These are phyloP conservation scores for Mychonastes homosphaera DNA, from an alignment of 139 green algal species.

Conservation along the genomic window DNA sequence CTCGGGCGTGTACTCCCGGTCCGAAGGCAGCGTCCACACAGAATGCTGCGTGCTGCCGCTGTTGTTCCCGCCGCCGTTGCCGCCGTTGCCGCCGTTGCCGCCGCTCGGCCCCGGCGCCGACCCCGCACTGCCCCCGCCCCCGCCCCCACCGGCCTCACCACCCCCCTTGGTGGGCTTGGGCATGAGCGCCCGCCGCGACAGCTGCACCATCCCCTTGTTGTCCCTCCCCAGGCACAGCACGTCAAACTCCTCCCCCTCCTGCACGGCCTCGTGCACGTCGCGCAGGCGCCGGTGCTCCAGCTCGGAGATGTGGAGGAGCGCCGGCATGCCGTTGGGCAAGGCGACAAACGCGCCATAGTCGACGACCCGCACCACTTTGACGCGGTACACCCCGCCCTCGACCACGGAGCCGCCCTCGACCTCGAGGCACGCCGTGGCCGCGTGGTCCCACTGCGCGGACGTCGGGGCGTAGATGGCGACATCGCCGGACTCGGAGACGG, in stretches of 20 bases:
- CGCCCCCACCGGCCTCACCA: not conserved
- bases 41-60: no score
- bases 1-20: no score
- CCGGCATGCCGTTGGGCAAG: constrained; percentile 22
- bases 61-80: no score
- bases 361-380: constrained; percentile 24
- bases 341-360: constrained; percentile 47
- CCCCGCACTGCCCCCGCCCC: constrained; percentile 5
- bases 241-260: constrained; percentile 34
- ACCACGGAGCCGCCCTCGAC: constrained; percentile 27
- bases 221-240: constrained; percentile 44
- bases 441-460: constrained; percentile 13
- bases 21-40: no score
- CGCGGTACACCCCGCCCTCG: constrained; percentile 22
- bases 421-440: constrained; percentile 13
- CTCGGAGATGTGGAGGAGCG: constrained; percentile 52
- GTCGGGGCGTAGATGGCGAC: constrained; percentile 37
- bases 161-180: not conserved
- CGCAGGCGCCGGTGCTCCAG: constrained; percentile 15
- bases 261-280: constrained; percentile 30
- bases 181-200: constrained; percentile 36
- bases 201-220: constrained; percentile 18
- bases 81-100: no score
- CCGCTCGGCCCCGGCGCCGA: no score
- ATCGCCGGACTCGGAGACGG: constrained; percentile 23